Conservation (phyloP, 2,329 filamentous ascomycete species). For the Bimuria novae-zelandiae region DNA sequence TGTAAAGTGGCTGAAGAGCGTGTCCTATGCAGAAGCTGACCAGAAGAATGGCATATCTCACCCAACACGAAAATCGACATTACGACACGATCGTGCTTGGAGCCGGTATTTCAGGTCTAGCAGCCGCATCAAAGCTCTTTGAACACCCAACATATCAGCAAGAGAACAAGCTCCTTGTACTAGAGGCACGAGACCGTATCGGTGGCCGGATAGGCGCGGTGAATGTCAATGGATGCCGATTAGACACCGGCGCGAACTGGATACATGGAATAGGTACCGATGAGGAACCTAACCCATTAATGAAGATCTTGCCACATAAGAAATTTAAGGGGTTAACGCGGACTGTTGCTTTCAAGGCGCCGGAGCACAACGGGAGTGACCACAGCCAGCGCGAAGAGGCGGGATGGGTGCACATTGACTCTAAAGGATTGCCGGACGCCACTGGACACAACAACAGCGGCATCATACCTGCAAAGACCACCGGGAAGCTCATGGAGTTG, state of each 20-base stretch:
- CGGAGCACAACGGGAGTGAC: background rate
- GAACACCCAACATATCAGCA: background rate
- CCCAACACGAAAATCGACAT: background rate
- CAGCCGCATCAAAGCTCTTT: background rate
- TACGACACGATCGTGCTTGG: slow-evolving; percentile 2
- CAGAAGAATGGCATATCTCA: background rate
- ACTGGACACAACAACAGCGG: background rate
- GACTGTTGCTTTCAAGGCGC: background rate
- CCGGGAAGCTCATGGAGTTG: background rate
- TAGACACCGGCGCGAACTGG: background rate
- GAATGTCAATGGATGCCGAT: background rate
- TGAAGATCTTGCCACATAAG: background rate
- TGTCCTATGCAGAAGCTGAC: background rate
- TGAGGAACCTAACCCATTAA: background rate
- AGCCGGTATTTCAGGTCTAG: background rate
- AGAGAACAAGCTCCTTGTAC: background rate
- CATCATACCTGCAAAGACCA: background rate
- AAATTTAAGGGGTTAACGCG: background rate
- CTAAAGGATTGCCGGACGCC: background rate
- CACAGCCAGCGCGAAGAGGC: background rate
- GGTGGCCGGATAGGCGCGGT: background rate
- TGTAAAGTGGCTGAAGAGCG: no score
- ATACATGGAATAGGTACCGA: background rate
- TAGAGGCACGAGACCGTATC: slow-evolving; percentile 1
- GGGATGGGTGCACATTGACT: background rate